phyloP scores from a whole-genome alignment of 176 grass and related monocot genomes.

The Aegilops longissima region DNA sequence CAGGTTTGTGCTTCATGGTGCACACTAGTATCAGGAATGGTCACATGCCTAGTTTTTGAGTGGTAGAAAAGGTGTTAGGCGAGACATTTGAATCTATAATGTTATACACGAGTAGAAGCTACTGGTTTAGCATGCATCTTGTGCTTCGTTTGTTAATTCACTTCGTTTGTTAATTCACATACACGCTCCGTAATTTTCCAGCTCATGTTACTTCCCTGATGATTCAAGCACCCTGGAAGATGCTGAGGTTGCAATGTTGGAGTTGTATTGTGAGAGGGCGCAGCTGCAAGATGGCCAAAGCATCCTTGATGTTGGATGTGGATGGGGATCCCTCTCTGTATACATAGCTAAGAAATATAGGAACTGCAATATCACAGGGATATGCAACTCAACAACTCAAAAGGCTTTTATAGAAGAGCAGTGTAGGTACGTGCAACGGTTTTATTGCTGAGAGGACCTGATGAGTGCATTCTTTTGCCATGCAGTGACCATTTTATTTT shows the following conservation, averaged over 20 bases:
- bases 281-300: conserved; percentile 78
- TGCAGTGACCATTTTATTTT: not conserved
- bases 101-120: not conserved
- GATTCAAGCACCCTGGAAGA: conserved; percentile 74
- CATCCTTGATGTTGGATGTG: conserved; percentile 86
- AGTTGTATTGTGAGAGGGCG: conserved; percentile 81
- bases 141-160: not conserved
- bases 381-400: conserved; percentile 92
- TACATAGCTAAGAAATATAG: conserved; percentile 78
- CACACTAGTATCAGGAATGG: not conserved
- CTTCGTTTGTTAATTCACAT: not conserved
- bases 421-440: conserved; percentile 50
- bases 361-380: conserved; percentile 77
- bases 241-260: conserved; percentile 85
- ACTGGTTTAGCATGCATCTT: not conserved
- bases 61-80: not conserved
- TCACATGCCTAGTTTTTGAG: not conserved
- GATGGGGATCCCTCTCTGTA: conserved; percentile 88
- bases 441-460: not conserved
- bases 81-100: not conserved
- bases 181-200: conserved; percentile 1
- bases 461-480: not conserved
- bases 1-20: conserved; percentile 41
- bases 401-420: conserved; percentile 83
- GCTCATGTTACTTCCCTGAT: conserved; percentile 85